These are phyloP conservation scores for Sporothrix globosa DNA, from an alignment of 2,329 filamentous ascomycete genomes.

Conservation along the genomic window DNA sequence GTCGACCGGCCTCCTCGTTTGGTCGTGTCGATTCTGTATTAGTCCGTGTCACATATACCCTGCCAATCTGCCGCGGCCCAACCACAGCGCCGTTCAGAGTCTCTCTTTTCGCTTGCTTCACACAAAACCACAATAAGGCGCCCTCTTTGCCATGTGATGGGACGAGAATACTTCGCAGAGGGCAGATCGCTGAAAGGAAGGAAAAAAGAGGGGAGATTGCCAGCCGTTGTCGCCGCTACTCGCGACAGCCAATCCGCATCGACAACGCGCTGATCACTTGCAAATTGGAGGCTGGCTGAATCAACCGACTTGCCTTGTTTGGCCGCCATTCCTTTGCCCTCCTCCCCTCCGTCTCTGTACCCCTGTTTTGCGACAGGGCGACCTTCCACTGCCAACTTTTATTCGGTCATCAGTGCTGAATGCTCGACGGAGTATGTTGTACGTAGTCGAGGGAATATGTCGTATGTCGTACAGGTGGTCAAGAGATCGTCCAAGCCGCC, in stretches of 20 bases:
- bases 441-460: too few species aligned
- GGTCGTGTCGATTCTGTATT: neutral
- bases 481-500: constrained; percentile 1
- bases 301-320: neutral
- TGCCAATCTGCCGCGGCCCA: constrained; percentile 26
- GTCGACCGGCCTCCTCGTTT: neutral
- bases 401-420: too few species aligned
- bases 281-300: constrained; percentile 5
- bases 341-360: neutral
- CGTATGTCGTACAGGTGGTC: too few species aligned
- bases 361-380: neutral
- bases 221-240: constrained; percentile 5
- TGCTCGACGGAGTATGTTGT: too few species aligned
- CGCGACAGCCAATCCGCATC: constrained; percentile 22
- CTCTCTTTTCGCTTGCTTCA: neutral
- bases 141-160: constrained; percentile 23
- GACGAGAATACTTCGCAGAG: too few species aligned
- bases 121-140: neutral
- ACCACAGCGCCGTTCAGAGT: neutral
- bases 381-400: too few species aligned
- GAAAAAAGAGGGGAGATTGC: constrained; percentile 25
- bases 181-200: neutral
- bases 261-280: constrained; percentile 23
- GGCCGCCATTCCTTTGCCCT: neutral
- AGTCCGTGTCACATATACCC: constrained; percentile 17